Evolutionary conservation across 169 alveolate genomes (phyloP), one percentile per base, ranked within the genome.

Genomic region (Theileria sp.): DNA sequence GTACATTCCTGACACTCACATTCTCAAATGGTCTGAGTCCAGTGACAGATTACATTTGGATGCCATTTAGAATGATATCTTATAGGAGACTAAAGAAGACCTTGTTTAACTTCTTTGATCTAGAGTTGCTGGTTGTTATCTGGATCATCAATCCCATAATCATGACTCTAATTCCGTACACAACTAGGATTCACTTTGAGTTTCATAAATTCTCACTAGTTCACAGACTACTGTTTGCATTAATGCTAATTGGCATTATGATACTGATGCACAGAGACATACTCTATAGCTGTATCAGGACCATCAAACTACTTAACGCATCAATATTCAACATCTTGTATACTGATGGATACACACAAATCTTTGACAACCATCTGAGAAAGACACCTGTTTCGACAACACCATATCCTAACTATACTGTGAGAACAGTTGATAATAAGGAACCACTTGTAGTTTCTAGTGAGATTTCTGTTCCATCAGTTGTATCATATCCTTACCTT

Each of bases 101-200:
- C 4, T 6, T 58, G 36, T 58, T 58, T 58, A 19, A 58, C 67
- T 19, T 58, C 36, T 25, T 58, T 19, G 32, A 58, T 28, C 21
- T 58, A 21, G 67, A 58, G 67, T 25, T 58, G 26, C 26, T 58
- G 8, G 30, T 19, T 21, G 67, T 58, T 0, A 30, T 58, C 4
- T 58, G 67, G 67, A 58, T 58, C 36, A 15, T 58, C 26, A 58
- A 58, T 25, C 67, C 67, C 5, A 3, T 21, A 1, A 58, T 58
- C 36, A 58, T 58, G 67, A 21, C 67, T 10, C 26, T 58, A n/a
- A 25, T 58, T 19, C 67, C 67, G 8, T 58, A 58, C 67, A 58
- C 67, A 8, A 58, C 67, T 19, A 58, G 32, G 36, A 58, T 58
- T 28, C 67, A 58, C 26, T 58, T 17, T 28, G 67, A 58, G 36